Evolutionary conservation across 2,329 filamentous ascomycete species (phyloP).

Genomic region (Metarhizium guizhouense): DNA sequence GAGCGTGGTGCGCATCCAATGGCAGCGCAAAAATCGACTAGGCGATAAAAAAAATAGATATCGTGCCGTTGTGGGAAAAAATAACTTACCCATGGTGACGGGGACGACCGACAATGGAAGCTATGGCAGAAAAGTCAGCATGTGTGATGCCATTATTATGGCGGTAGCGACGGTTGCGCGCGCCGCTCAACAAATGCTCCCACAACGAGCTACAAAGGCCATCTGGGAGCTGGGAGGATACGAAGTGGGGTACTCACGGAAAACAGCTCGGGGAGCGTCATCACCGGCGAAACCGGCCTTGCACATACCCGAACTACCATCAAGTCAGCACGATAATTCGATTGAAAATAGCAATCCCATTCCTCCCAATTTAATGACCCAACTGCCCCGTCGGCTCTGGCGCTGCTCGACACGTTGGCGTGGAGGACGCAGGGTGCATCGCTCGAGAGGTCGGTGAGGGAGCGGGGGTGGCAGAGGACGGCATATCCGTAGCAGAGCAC

Average conservation of each 20-base stretch:
- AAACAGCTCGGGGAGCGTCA: conserved; percentile 98
- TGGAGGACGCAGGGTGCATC: conserved; percentile 4
- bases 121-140: conserved; percentile 42
- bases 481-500: neutral
- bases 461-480: conserved; percentile 12
- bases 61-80: neutral
- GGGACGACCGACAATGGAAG: conserved; percentile 98
- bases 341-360: neutral
- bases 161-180: conserved; percentile 3
- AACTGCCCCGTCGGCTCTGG: neutral
- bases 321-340: conserved; percentile 27
- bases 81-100: conserved; percentile 93
- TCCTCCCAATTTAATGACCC: neutral
- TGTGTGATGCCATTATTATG: conserved; percentile 2
- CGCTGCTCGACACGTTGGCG: conserved; percentile 1
- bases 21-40: neutral
- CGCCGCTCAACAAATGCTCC: conserved; percentile 4
- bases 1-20: neutral
- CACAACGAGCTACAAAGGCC: conserved; percentile 9
- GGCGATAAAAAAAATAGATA: conserved; percentile 16
- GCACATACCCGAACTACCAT: conserved; percentile 96
- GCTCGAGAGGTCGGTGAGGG: conserved; percentile 26
- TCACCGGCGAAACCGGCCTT: conserved; percentile 99
- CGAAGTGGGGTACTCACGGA: conserved; percentile 68
- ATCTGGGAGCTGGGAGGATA: conserved; percentile 5